Percentiles rank a stretch among this genome's conserved stretches.
Conservation (phyloP, 257 asterid genomes). For the Rauvolfia tetraphylla region DNA sequence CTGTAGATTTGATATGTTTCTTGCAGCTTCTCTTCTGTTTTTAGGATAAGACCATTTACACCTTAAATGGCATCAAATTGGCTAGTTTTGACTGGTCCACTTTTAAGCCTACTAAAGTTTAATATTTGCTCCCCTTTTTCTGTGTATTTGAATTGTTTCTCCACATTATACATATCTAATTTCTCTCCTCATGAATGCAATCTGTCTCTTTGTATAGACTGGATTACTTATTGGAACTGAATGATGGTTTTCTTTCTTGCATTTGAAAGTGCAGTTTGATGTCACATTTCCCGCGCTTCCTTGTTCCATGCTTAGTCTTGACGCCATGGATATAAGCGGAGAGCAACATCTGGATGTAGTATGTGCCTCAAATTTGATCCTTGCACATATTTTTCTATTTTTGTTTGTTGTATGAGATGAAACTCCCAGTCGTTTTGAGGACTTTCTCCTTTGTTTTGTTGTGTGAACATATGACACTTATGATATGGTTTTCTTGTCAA, state of each 20-base stretch:
- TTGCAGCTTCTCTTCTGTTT: background rate
- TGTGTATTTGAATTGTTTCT: background rate
- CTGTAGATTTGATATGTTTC: background rate
- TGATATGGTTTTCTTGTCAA: background rate
- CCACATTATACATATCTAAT: background rate
- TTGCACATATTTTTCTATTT: background rate
- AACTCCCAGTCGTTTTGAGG: background rate
- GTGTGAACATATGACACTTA: background rate
- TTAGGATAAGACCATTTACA: background rate
- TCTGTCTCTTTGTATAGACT: background rate
- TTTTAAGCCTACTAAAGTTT: background rate
- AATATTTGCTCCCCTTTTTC: background rate
- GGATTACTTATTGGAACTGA: slow-evolving; percentile 14
- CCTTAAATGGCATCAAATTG: background rate
- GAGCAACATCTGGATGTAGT: slow-evolving; percentile 98
- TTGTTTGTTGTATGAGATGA: background rate
- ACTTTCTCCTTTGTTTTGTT: background rate
- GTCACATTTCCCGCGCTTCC: slow-evolving; percentile 96
- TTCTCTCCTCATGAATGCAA: background rate
- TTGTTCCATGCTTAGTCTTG: slow-evolving; percentile 88
- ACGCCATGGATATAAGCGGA: slow-evolving; percentile 99
- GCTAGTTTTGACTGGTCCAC: background rate
- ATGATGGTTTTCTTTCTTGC: slow-evolving; percentile 22
- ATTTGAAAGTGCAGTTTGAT: slow-evolving; percentile 81
- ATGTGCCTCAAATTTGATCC: slow-evolving; percentile 33